Evolutionary conservation across 2,329 filamentous ascomycete species (phyloP).

Genomic region (Chaetomium sp.): DNA sequence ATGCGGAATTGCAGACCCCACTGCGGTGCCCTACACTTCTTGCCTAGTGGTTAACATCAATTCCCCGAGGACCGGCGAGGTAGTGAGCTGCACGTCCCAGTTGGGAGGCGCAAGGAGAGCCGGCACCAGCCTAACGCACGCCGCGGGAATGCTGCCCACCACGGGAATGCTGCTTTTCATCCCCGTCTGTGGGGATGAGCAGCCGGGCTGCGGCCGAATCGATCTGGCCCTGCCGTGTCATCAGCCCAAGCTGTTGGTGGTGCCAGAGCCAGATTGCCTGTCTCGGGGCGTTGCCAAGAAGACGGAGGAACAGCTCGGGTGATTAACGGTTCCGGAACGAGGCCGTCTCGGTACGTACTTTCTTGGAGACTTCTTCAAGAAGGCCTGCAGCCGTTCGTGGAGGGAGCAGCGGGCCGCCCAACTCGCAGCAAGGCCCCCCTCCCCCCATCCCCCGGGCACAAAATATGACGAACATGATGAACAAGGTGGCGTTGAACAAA

Average conservation of each 20-base stretch:
- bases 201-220: conserved; percentile 1
- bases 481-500: neutral
- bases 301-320: neutral
- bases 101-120: neutral
- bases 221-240: conserved; percentile 4
- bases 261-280: neutral
- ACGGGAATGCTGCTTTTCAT: neutral
- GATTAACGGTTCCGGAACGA: neutral
- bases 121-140: conserved; percentile 6
- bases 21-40: neutral
- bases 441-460: neutral
- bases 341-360: neutral
- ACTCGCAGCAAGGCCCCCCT: neutral
- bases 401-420: neutral
- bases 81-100: neutral
- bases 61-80: neutral
- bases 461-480: conserved; percentile 6
- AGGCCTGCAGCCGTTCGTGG: neutral
- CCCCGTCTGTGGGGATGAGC: neutral
- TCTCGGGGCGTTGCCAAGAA: conserved; percentile 6
- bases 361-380: neutral
- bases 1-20: conserved; percentile 4
- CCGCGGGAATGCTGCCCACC: neutral
- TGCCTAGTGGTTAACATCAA: neutral
- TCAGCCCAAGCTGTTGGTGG: neutral